Evolutionary conservation across 2,329 filamentous ascomycete species (phyloP).

Genomic region (Nigrospora oryzae): DNA sequence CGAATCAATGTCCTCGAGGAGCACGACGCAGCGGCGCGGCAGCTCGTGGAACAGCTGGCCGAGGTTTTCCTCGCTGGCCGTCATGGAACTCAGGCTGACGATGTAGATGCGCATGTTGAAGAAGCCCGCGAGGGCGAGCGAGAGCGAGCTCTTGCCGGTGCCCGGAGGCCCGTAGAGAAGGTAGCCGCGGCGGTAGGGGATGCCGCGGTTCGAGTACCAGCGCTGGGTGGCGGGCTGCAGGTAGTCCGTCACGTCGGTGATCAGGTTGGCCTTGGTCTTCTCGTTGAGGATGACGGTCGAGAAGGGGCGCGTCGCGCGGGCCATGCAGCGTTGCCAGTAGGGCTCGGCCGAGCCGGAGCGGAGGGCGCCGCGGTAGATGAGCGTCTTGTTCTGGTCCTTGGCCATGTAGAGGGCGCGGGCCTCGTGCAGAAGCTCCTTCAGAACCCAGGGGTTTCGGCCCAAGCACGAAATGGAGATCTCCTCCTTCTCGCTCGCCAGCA

Average conservation of each 20-base stretch:
- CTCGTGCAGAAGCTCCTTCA: conserved; percentile 55
- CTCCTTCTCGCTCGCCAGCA: conserved; percentile 42
- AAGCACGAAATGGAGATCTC: conserved; percentile 53
- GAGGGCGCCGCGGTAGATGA: conserved; percentile 53
- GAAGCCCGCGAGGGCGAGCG: conserved; percentile 60
- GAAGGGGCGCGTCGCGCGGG: conserved; percentile 50
- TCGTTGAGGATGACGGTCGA: conserved; percentile 59
- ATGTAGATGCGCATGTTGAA: conserved; percentile 68
- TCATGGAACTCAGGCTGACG: conserved; percentile 55
- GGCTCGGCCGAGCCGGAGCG: conserved; percentile 32
- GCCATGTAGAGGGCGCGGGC: conserved; percentile 46
- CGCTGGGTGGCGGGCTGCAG: conserved; percentile 52
- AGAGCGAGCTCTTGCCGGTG: conserved; percentile 69
- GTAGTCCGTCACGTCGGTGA: conserved; percentile 55
- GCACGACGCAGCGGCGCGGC: conserved; percentile 61
- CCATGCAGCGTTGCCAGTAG: conserved; percentile 54
- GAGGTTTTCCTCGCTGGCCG: conserved; percentile 58
- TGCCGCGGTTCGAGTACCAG: conserved; percentile 81
- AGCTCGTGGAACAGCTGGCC: conserved; percentile 56
- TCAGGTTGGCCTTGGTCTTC: conserved; percentile 47
- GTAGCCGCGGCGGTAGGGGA: conserved; percentile 79
- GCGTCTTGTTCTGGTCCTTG: conserved; percentile 52
- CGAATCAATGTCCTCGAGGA: conserved; percentile 70
- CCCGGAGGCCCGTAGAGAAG: conserved; percentile 74
- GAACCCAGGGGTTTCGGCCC: conserved; percentile 48